Percentiles rank a stretch among this genome's conserved stretches.
Evolutionary conservation across 306 rosid species (phyloP).

Genomic region (Medicago ruthenica): DNA sequence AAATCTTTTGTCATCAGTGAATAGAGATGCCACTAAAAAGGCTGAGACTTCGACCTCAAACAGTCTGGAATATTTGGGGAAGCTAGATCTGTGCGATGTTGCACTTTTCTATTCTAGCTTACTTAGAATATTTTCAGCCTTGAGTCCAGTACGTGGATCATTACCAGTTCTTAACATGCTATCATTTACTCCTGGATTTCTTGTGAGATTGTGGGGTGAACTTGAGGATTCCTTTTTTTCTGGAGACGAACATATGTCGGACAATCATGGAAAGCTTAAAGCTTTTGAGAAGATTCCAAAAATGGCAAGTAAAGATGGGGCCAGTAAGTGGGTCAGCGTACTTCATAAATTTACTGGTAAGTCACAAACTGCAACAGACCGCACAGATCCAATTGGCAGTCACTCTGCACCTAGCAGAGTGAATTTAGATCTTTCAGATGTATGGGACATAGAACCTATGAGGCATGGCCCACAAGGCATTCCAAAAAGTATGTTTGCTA

Average conservation of each 20-base stretch:
- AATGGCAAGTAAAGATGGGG: constrained; percentile 62
- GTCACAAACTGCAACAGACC: constrained; percentile 57
- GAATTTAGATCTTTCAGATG: constrained; percentile 60
- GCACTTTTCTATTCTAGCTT: constrained; percentile 78
- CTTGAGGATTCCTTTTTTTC: constrained; percentile 71
- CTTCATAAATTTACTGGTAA: constrained; percentile 80
- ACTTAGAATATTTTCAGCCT: constrained; percentile 68
- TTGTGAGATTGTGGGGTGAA: constrained; percentile 71
- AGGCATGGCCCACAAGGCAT: constrained; percentile 83
- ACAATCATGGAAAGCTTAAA: constrained; percentile 48
- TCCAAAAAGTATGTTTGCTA: constrained; percentile 69
- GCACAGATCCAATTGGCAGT: constrained; percentile 44
- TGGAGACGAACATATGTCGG: constrained; percentile 51
- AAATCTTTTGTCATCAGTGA: constrained; percentile 67
- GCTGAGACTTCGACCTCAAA: constrained; percentile 50
- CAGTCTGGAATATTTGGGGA: constrained; percentile 50
- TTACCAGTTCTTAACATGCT: constrained; percentile 89
- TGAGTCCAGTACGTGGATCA: constrained; percentile 74
- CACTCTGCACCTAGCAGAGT: constrained; percentile 57
- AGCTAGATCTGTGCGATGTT: constrained; percentile 71
- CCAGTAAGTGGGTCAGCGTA: constrained; percentile 75
- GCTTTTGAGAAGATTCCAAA: constrained; percentile 61
- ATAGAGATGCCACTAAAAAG: constrained; percentile 42
- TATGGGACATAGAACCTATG: constrained; percentile 82
- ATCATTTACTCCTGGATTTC: constrained; percentile 92